These are phyloP conservation scores for Tuber aestivum DNA, from an alignment of 495 filamentous ascomycete genomes.

Conservation along the genomic window DNA sequence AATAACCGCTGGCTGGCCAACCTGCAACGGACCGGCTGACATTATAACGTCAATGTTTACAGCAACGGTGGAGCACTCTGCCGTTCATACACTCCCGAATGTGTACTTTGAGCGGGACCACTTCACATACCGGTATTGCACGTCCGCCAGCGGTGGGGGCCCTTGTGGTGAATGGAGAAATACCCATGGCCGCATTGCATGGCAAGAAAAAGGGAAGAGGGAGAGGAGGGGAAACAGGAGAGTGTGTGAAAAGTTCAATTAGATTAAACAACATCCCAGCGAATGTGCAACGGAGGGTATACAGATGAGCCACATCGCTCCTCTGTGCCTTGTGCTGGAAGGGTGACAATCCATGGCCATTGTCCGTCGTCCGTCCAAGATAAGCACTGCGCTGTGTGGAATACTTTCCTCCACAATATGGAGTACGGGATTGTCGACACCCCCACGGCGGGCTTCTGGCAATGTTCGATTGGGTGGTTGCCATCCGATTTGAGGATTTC, in stretches of 20 bases:
- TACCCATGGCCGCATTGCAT: not conserved
- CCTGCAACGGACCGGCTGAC: not conserved
- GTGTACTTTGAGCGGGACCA: not conserved
- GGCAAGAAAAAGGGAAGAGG: not conserved
- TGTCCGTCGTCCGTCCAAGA: not conserved
- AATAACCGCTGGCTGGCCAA: not conserved
- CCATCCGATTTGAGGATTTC: constrained; percentile 18
- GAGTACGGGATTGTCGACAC: constrained; percentile 4
- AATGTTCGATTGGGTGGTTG: constrained; percentile 27
- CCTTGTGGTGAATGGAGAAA: not conserved
- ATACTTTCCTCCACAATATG: too few relatives aligned
- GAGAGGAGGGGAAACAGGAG: not conserved
- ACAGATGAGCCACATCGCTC: not conserved
- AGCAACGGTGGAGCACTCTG: not conserved
- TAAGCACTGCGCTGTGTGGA: not conserved
- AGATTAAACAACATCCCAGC: not conserved
- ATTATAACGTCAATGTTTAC: not conserved
- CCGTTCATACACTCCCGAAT: not conserved
- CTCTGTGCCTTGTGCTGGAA: not conserved
- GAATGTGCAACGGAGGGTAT: not conserved
- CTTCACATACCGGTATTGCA: not conserved
- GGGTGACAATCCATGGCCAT: not conserved
- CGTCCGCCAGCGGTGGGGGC: not conserved
- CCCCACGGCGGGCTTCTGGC: constrained; percentile 27
- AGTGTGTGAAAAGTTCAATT: not conserved